These are phyloP conservation scores for Ophiocordyceps camponoti-rufipedis DNA, from an alignment of 2,329 filamentous ascomycete genomes.

Conservation along the genomic window DNA sequence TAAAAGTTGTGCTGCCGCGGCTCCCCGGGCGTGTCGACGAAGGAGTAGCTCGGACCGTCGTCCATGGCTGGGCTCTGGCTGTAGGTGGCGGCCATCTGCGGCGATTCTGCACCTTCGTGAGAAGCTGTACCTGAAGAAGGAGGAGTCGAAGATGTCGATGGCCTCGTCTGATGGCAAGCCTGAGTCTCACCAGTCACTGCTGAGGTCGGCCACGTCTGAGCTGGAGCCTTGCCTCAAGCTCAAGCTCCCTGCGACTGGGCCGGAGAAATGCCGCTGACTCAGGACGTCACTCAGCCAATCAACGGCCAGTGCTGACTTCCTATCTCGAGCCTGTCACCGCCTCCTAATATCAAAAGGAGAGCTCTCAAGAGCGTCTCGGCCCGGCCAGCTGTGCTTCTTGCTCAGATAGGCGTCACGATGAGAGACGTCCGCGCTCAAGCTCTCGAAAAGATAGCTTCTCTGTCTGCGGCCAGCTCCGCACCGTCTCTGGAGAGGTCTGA, in stretches of 20 bases:
- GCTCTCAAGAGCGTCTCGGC: not conserved
- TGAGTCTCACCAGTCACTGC: constrained; percentile 1
- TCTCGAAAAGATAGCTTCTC: constrained; percentile 44
- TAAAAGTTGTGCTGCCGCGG: constrained; percentile 70
- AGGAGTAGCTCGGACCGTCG: constrained; percentile 52
- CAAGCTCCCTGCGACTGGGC: not conserved
- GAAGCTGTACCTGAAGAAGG: not conserved
- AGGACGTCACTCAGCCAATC: not conserved
- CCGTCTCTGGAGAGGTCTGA: constrained; percentile 43
- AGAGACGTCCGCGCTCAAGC: constrained; percentile 42
- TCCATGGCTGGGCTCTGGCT: constrained; percentile 53
- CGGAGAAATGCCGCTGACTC: constrained; percentile 22
- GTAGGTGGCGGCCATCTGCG: constrained; percentile 44
- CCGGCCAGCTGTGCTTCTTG: not conserved
- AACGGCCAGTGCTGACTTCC: not conserved
- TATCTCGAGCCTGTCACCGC: not conserved
- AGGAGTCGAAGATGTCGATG: constrained; percentile 1
- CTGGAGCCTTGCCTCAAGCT: constrained; percentile 29
- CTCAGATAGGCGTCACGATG: constrained; percentile 6
- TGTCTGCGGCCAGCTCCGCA: constrained; percentile 36
- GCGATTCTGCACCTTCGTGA: not conserved
- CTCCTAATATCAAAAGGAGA: not conserved
- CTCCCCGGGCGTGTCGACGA: constrained; percentile 42
- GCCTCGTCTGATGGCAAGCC: not conserved
- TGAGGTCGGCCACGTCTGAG: constrained; percentile 18